Conservation (phyloP, 495 filamentous ascomycete genomes). For the Penicillium soppii region DNA sequence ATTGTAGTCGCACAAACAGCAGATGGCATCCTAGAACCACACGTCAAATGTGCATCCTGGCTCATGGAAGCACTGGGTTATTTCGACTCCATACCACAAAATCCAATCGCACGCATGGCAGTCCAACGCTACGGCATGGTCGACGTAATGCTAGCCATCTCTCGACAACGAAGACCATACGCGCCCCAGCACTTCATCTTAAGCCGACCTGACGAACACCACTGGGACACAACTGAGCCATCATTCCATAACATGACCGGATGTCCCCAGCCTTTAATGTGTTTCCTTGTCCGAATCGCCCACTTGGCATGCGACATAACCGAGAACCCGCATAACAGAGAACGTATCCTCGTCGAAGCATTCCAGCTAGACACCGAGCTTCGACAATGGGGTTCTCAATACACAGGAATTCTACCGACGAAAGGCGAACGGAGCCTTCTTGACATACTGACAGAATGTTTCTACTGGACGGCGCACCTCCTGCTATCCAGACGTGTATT, state of each 20-base stretch:
- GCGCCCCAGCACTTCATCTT: slow-evolving; percentile 22
- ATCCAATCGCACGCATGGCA: slow-evolving; percentile 16
- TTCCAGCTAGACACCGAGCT: slow-evolving; percentile 23
- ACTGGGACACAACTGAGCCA: slow-evolving; percentile 26
- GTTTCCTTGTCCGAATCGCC: slow-evolving; percentile 21
- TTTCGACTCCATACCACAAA: slow-evolving; percentile 17
- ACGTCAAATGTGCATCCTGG: slow-evolving; percentile 27
- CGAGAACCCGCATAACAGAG: neutral
- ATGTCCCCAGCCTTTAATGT: slow-evolving; percentile 30
- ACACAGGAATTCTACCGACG: neutral
- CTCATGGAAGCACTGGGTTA: slow-evolving; percentile 23
- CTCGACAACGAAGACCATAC: slow-evolving; percentile 26
- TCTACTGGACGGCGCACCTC: slow-evolving; percentile 30
- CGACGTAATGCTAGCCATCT: slow-evolving; percentile 30
- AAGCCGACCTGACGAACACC: slow-evolving; percentile 16
- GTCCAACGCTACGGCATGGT: slow-evolving; percentile 31
- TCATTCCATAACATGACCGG: slow-evolving; percentile 33
- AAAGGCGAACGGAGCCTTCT: slow-evolving; percentile 6
- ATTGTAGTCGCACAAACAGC: slow-evolving; percentile 26
- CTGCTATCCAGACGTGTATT: slow-evolving; percentile 29
- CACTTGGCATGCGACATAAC: slow-evolving; percentile 28
- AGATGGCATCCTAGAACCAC: slow-evolving; percentile 27
- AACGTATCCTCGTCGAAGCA: slow-evolving; percentile 10
- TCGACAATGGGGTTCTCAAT: slow-evolving; percentile 18
- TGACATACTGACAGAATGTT: slow-evolving; percentile 31